Base-by-base conservation (phyloP, 257 asterid species). In the Plectranthus barbatus region DNA sequence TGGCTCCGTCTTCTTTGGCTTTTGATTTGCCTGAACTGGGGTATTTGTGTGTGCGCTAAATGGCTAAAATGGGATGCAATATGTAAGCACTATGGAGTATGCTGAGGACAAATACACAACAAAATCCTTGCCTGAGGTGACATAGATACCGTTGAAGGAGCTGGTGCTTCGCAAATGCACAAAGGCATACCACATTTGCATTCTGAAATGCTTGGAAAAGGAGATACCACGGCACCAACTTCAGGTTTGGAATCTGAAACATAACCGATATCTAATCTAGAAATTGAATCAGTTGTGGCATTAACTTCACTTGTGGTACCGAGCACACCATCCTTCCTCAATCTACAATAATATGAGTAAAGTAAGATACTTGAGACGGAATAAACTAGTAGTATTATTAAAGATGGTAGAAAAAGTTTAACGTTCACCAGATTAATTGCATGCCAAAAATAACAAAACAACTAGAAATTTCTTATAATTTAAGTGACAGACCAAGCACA, bases 131-230 rank as follows among this genome's bases (percentile, higher is more conserved):
- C n/a, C n/a, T n/a, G n/a, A n/a, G n/a, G n/a, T n/a, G n/a, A n/a
- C 48, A 56, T 69, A 46, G 81, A 29, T 64, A 78, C 87, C 50
- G 74, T 81, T 46, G 83, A 77, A 62, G 85, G 72, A 70, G 80
- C 77, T 53, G 96, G 85, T 64, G 87, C 97, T 81, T 90, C 94
- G 70, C 99, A 93, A 67, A 90, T 93, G 82, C 99, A 93, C 78
- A 93, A 81, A 53, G 97, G 99, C 99, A 93, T 93, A 40, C 99
- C 97, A 70, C 99, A 93, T 75, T 87, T 87, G 82, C 99, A 93
- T 20, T 84, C 94, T 57, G 65, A 50, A 70, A 77, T 75, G 68
- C 77, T 79, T 45, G 71, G 78, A 17, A 45, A 53, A 61, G 81
- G 65, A 72, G 78, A 58, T 68, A 76, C 74, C 59, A 58, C 79